These are phyloP conservation scores for Solanum dulcamara DNA, from an alignment of 257 asterid genomes.

Conservation along the genomic window DNA sequence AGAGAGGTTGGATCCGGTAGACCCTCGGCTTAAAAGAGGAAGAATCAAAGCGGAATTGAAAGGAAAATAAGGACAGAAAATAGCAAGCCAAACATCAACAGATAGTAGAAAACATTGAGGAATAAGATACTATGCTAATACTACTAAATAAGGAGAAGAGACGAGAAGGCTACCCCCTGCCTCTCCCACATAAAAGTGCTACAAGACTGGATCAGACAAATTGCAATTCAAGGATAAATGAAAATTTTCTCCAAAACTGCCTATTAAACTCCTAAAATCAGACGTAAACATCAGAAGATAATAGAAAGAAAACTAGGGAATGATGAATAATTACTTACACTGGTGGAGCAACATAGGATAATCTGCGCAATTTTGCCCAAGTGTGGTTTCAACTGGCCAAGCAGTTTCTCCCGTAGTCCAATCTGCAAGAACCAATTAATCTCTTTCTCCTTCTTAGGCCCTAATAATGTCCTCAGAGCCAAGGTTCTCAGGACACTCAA, in stretches of 20 bases:
- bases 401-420: conserved; percentile 63
- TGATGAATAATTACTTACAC: conserved; percentile 39
- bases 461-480: conserved; percentile 67
- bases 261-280: background rate
- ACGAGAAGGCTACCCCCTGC: background rate
- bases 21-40: background rate
- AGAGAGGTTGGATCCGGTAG: background rate
- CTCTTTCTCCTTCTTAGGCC: conserved; percentile 63
- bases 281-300: background rate
- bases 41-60: background rate
- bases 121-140: background rate
- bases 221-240: background rate
- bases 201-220: background rate
- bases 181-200: background rate
- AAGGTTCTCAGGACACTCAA: conserved; percentile 53
- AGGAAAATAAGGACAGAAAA: background rate
- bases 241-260: background rate
- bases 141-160: background rate
- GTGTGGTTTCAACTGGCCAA: conserved; percentile 48
- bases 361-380: conserved; percentile 45
- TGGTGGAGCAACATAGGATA: conserved; percentile 51
- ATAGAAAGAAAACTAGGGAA: background rate
- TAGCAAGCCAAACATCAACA: background rate
- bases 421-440: conserved; percentile 71
- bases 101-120: background rate